A percentile compares a stretch with the other conserved stretches of the same genome.
These are phyloP conservation scores for Ganoderma boninense DNA, from an alignment of 1,284 basidiomycete species.

Conservation along the genomic window DNA sequence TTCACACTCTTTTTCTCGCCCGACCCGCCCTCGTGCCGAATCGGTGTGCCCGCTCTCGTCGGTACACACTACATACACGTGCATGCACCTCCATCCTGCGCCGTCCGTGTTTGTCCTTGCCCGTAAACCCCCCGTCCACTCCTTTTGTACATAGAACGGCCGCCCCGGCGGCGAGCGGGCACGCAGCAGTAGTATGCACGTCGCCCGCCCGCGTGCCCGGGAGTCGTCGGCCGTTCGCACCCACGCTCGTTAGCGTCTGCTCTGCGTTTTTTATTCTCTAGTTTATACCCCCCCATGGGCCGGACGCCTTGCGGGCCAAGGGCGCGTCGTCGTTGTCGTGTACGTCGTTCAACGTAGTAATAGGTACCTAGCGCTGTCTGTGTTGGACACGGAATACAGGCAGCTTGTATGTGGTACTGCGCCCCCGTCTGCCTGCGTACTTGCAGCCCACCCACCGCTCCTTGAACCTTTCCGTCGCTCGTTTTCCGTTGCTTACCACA, in stretches of 20 bases:
- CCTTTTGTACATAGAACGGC: constrained; percentile 12
- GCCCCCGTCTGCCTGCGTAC: neutral
- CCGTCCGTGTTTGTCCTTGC: constrained; percentile 1
- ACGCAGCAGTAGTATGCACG: no score
- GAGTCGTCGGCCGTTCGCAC: constrained; percentile 1
- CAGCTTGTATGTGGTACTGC: constrained; percentile 2
- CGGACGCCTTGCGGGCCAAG: constrained; percentile 12
- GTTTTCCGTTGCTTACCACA: neutral
- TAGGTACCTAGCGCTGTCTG: constrained; percentile 8
- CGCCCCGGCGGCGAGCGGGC: neutral
- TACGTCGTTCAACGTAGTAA: constrained; percentile 12
- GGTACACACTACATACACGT: neutral
- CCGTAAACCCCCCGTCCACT: constrained; percentile 8
- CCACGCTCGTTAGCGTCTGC: constrained; percentile 3
- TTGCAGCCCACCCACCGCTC: neutral
- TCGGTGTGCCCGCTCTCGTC: neutral
- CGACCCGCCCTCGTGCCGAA: neutral
- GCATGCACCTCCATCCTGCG: neutral
- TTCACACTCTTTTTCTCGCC: constrained; percentile 15
- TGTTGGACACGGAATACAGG: constrained; percentile 11
- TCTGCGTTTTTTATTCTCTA: constrained; percentile 9
- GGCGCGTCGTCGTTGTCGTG: constrained; percentile 11
- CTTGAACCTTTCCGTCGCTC: neutral
- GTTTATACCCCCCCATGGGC: constrained; percentile 13
- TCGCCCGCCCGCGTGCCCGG: neutral